phyloP scores from a whole-genome alignment of 2,329 filamentous ascomycete species.

The Pseudopyrenochaeta lycopersici region DNA sequence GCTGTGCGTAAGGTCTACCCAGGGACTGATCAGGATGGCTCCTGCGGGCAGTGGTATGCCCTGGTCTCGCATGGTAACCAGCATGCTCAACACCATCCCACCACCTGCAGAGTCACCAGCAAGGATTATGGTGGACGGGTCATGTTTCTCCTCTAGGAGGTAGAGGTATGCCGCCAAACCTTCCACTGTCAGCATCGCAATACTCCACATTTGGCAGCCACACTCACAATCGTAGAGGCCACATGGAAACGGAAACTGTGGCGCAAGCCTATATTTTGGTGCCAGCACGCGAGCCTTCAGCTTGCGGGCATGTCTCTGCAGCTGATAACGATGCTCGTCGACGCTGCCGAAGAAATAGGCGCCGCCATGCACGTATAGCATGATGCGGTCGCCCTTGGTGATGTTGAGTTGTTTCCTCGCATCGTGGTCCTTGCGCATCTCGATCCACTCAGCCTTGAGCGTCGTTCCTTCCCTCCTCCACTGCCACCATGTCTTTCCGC shows the following conservation, averaged over 20 bases:
- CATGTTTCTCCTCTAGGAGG: conserved; percentile 74
- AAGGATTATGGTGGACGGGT: conserved; percentile 82
- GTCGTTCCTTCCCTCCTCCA: conserved; percentile 71
- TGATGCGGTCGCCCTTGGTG: conserved; percentile 72
- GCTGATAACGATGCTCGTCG: conserved; percentile 96
- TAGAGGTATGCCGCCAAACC: conserved; percentile 82
- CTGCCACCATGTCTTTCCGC: conserved; percentile 83
- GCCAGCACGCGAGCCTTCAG: conserved; percentile 90
- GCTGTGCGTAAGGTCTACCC: conserved; percentile 95
- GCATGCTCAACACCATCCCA: conserved; percentile 82
- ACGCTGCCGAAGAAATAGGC: conserved; percentile 96
- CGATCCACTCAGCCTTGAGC: conserved; percentile 90
- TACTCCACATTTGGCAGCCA: background rate
- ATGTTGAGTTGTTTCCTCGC: conserved; percentile 71
- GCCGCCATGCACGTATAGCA: conserved; percentile 94
- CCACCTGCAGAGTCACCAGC: conserved; percentile 94
- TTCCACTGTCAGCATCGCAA: conserved; percentile 14
- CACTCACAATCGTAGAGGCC: conserved; percentile 80
- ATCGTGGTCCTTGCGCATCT: conserved; percentile 85
- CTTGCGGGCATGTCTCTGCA: conserved; percentile 95
- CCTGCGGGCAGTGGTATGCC: conserved; percentile 87
- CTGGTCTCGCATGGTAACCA: conserved; percentile 84
- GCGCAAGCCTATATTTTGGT: conserved; percentile 83
- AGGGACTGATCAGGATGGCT: conserved; percentile 89
- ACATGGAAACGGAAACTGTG: conserved; percentile 96